Evolutionary conservation across 352 stramenopile genomes (phyloP), one percentile per base, ranked within the genome.

Genomic region (Globisporangium uncinulatum): DNA sequence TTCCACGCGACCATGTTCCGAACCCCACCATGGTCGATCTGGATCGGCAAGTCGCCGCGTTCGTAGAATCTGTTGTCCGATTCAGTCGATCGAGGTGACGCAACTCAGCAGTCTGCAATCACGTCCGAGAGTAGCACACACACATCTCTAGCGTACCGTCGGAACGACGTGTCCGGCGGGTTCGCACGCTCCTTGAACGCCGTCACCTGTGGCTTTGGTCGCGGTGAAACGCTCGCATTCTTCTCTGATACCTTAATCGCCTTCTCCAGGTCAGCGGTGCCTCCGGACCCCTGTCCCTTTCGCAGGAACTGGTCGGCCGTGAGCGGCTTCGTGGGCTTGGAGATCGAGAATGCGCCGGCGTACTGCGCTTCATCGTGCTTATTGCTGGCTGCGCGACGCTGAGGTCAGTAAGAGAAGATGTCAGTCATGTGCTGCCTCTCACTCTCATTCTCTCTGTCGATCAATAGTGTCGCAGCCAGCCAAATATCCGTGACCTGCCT

Each of bases 1-100:
- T 99, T 99, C 96, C 96, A 99, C 14, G 92, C 95, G 21, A 99
- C 94, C 63, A 97, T 92, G 63, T 98, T 98, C 52, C 95, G 87
- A 36, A 97, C 87, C n/a, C 95, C 95, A 6, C 91, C 90, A 61
- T 99, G 96, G 45, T 98, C 90, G 51, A 99, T 96, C 73, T 98
- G 92, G 21, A 99, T 96, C 7, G 96, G 96, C 61, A 99, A 71
- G 62, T 99, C 96, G 8, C 94, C 96, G 19, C 90, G 83, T 53
- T 97, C 90, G 50, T 97, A 97, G 62, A 97, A 97, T 59, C 84
- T 85, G 14, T 9, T 20, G 19, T 31, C 21, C 20, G 34, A 39
- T 39, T 39, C 34, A 39, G 34, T 39, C 34, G 11, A 9, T 60
- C 10, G 20, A 36, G 17, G 6, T 11, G 10, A 43, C 2, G 6